These are phyloP conservation scores for Decorospora gaudefroyi DNA, from an alignment of 2,329 filamentous ascomycete genomes.

Conservation along the genomic window DNA sequence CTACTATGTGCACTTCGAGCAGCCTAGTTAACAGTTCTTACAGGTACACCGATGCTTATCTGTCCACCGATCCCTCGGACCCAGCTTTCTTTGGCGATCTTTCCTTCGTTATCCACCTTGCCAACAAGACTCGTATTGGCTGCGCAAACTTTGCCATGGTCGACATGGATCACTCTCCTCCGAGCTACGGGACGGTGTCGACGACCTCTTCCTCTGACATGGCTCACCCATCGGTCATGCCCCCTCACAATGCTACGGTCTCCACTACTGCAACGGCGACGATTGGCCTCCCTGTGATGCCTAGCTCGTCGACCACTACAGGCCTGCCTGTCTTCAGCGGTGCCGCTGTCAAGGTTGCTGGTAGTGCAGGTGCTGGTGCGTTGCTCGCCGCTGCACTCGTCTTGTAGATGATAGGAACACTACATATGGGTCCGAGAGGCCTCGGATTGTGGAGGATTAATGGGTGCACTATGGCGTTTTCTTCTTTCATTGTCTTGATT, in stretches of 20 bases:
- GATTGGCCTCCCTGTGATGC: conserved; percentile 18
- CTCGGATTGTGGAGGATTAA: background rate
- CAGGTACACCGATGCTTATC: conserved; percentile 56
- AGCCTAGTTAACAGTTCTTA: background rate
- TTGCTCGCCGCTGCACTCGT: conserved; percentile 32
- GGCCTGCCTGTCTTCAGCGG: conserved; percentile 24
- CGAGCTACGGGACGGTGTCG: conserved; percentile 2
- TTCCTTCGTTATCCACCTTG: conserved; percentile 59
- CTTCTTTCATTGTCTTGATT: conserved; percentile 12
- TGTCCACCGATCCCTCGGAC: conserved; percentile 50
- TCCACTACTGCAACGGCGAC: conserved; percentile 20
- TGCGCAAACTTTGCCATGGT: conserved; percentile 60
- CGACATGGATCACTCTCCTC: conserved; percentile 40
- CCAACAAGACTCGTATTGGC: conserved; percentile 59
- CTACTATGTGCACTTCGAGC: conserved; percentile 4
- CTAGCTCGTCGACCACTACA: conserved; percentile 19
- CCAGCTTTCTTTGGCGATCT: conserved; percentile 59
- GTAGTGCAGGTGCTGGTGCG: conserved; percentile 30
- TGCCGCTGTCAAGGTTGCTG: conserved; percentile 27
- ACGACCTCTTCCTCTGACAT: conserved; percentile 13
- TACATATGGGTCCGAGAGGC: background rate
- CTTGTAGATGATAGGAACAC: conserved; percentile 30
- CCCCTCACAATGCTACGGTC: conserved; percentile 19
- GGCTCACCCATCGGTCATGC: conserved; percentile 17
- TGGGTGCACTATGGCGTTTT: conserved; percentile 25